Percentiles rank a stretch among this genome's conserved stretches.
phyloP scores from a whole-genome alignment of 2,329 filamentous ascomycete genomes.

The Nothomitra cinnamomea region DNA sequence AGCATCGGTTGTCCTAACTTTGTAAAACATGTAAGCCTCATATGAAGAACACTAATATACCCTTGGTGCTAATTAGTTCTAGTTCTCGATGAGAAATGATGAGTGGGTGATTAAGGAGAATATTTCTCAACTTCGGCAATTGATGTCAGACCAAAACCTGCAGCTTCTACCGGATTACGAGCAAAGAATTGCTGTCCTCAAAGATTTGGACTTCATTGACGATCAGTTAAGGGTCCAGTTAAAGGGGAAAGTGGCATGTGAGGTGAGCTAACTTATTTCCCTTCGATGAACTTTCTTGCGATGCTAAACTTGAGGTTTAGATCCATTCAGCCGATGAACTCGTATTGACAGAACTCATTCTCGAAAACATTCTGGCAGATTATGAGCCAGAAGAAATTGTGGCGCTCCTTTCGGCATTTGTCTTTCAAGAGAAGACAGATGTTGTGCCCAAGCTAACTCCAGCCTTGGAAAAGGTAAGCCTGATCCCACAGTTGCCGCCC shows the following conservation, averaged over 20 bases:
- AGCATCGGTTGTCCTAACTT: conserved; percentile 61
- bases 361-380: conserved; percentile 90
- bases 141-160: conserved; percentile 91
- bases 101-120: conserved; percentile 94
- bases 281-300: neutral
- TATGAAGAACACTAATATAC: neutral
- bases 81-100: conserved; percentile 93
- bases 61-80: neutral
- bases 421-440: conserved; percentile 95
- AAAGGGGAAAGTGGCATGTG: conserved; percentile 96
- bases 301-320: conserved; percentile 16
- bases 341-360: conserved; percentile 84
- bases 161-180: conserved; percentile 93
- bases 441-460: conserved; percentile 64
- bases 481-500: neutral
- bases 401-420: conserved; percentile 79
- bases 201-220: conserved; percentile 85
- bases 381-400: conserved; percentile 96
- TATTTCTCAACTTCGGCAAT: conserved; percentile 68
- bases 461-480: conserved; percentile 44
- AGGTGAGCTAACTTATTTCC: conserved; percentile 29
- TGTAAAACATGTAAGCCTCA: conserved; percentile 60
- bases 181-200: conserved; percentile 80
- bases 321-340: conserved; percentile 95
- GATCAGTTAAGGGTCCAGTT: conserved; percentile 73